Evolutionary conservation across 495 filamentous ascomycete genomes (phyloP), one percentile per base, ranked within the genome.

Genomic region (Penicillium bovifimosum): DNA sequence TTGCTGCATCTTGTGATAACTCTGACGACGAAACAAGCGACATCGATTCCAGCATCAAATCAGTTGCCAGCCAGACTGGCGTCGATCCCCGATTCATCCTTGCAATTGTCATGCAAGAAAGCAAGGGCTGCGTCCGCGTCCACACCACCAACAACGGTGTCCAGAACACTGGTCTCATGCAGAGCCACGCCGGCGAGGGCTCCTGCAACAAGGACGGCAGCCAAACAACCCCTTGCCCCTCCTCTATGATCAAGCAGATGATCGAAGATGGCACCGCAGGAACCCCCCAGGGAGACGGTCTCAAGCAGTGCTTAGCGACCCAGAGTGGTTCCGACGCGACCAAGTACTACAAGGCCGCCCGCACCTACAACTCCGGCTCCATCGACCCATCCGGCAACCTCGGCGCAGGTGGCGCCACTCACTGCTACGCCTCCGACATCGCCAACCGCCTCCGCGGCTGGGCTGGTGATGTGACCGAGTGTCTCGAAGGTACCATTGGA

Each of bases 61-160:
- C 53, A 11, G 66, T 80, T 10, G 62, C 77, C 10, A 20, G 28
- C 2, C 55, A 56, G 10, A 58, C 36, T 5, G 67, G 74, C 13
- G 59, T 83, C 17, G 76, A 81, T 51, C 67, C 79, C 18, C 80
- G 82, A 41, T 83, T 79, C 62, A 78, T 86, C 53, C 61, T 85
- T 50, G 74, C 76, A 2, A 67, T 80, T 47, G 58, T 83, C 32
- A 76, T 84, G 69, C 81, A 84, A 62, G 80, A 84, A 56, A 75
- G 69, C 65, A 75, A 74, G 52, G 81, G 81, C 52, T 83, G 80
- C 61, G 80, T 78, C 26, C 74, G 78, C 36, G 76, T 68, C n/a
- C 68, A 66, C 1, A 75, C 76, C 14, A 76, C 76, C 39, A 62
- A 70, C 55, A 63, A 69, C 53, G 63, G 65, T 14, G 68, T 78